phyloP scores from a whole-genome alignment of 805 yeast genomes.

The Candida succiphila region DNA sequence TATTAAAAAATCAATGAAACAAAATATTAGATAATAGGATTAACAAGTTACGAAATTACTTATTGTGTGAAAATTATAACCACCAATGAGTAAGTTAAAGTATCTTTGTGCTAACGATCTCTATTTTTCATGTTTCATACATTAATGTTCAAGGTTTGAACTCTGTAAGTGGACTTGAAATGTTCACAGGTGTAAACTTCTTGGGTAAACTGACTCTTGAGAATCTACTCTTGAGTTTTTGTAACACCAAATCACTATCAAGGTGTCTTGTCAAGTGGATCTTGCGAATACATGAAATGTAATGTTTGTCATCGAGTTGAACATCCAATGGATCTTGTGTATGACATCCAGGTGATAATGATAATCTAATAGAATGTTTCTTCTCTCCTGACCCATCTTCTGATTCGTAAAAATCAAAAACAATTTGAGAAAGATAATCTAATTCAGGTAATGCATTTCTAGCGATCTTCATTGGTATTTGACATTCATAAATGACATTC shows the following conservation, averaged over 20 bases:
- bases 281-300: constrained; percentile 91
- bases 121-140: not conserved
- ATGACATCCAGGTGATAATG: constrained; percentile 97
- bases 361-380: constrained; percentile 81
- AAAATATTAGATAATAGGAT: constrained; percentile 1
- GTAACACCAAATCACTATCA: constrained; percentile 82
- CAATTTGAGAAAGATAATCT: constrained; percentile 90
- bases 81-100: not conserved
- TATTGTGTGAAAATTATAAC: too few relatives aligned
- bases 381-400: constrained; percentile 60
- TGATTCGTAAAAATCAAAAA: constrained; percentile 85
- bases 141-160: constrained; percentile 6
- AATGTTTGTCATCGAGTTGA: constrained; percentile 91
- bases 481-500: constrained; percentile 85
- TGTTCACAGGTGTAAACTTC: constrained; percentile 82
- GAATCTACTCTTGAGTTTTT: constrained; percentile 72
- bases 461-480: constrained; percentile 90
- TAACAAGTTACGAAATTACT: constrained; percentile 1
- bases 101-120: not conserved
- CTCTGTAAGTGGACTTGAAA: constrained; percentile 38
- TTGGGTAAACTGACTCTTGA: constrained; percentile 84
- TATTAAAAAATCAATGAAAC: constrained; percentile 9
- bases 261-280: constrained; percentile 84
- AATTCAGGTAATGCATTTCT: constrained; percentile 94
- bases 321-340: constrained; percentile 97